Evolutionary conservation across 495 filamentous ascomycete genomes (phyloP), one percentile per base, ranked within the genome.

Genomic region (Penicillium steckii): DNA sequence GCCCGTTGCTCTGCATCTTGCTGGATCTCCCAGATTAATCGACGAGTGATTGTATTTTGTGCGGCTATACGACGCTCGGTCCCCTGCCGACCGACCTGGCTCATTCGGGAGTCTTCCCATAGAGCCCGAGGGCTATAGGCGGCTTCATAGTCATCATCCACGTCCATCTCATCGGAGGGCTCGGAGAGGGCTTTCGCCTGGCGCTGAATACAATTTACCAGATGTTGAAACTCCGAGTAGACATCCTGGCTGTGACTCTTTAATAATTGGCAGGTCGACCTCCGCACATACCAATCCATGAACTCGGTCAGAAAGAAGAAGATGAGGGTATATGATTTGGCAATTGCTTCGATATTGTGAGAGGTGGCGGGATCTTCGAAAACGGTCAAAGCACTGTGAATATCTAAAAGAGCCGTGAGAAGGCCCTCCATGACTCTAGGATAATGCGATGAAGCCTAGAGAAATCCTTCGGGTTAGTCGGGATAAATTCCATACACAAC

Each of bases 231-330:
- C 13, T 71, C 63, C 24, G 65, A 52, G 50, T 76, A 75, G 13
- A 69, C 56, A 48, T 79, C 72, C 46, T 78, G 75, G 53, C 68
- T 73, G 23, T 74, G 70, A 49, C 74, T 76, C 24, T 70, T 68
- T 33, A 80, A 59, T 13, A 77, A 50, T 22, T 74, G 71, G 47
- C 71, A 75, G 6, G 60, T 70, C 3, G 68, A 69, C 35, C 65
- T 63, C 32, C 71, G 56, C 23, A 71, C 66, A 62, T 76, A 75
- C 71, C 74, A 79, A 48, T 73, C 68, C 64, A 80, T 77, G 48
- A 76, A 67, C 48, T 75, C 72, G 42, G 70, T 67, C 8, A 80
- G 57, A 37, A 78, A 70, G 55, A 80, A 68, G 35, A 80, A 78
- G 2, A 71, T 62, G 40, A 76, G 58, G 3, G 74, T 57, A 52